Conservation (phyloP, 129 eudicot species). For the Pittosporum tobira region DNA sequence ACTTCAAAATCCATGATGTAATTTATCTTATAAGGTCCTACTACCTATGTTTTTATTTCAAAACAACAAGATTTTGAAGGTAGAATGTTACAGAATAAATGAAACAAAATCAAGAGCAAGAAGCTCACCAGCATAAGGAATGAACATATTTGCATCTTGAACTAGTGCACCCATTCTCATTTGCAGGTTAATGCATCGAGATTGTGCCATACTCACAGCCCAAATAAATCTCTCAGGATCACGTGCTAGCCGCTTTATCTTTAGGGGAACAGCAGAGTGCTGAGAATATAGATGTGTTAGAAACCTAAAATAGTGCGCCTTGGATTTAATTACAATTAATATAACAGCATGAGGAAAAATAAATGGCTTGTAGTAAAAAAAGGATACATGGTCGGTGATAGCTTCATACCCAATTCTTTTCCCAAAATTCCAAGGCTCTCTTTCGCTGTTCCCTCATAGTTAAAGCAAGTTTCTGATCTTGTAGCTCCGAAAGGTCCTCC, state of each 20-base stretch:
- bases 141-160: conserved; percentile 80
- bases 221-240: conserved; percentile 89
- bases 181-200: conserved; percentile 67
- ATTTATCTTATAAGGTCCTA: no score
- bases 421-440: conserved; percentile 86
- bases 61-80: no score
- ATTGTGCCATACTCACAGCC: conserved; percentile 93
- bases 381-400: neutral
- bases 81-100: neutral
- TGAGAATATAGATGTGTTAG: conserved; percentile 17
- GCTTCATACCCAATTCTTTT: conserved; percentile 72
- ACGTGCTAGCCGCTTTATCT: conserved; percentile 87
- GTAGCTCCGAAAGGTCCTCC: conserved; percentile 93
- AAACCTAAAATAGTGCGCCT: neutral
- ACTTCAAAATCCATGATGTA: no score
- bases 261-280: conserved; percentile 92
- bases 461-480: conserved; percentile 68
- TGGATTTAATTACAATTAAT: neutral
- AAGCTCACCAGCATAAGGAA: conserved; percentile 92
- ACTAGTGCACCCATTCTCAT: conserved; percentile 74
- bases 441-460: conserved; percentile 61
- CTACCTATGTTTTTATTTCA: no score
- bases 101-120: neutral
- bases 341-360: conserved; percentile 2
- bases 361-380: neutral